Percentiles rank a stretch among this genome's conserved stretches.
These are phyloP conservation scores for Chrysoporthe cubensis DNA, from an alignment of 2,329 filamentous ascomycete species.

Conservation along the genomic window DNA sequence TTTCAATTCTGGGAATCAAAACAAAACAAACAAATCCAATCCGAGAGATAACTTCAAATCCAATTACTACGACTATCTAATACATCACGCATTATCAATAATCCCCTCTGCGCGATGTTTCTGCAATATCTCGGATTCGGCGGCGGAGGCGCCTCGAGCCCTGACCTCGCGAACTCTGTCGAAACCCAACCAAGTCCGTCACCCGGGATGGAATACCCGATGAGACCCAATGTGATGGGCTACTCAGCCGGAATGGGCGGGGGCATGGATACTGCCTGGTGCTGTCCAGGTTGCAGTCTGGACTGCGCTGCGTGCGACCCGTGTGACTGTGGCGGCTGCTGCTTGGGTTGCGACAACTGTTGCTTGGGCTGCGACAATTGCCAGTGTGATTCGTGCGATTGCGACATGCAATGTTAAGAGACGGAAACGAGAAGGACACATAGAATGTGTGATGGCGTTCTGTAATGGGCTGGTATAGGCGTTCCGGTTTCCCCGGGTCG, in stretches of 20 bases:
- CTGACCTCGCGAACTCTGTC: background rate
- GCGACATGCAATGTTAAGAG: background rate
- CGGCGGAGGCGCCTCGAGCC: background rate
- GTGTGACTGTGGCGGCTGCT: background rate
- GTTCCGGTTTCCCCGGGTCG: no score
- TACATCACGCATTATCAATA: background rate
- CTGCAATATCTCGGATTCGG: conserved; percentile 2
- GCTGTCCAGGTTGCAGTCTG: background rate
- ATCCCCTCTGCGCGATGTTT: background rate
- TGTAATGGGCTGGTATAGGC: background rate
- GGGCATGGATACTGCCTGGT: background rate
- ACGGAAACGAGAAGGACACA: background rate
- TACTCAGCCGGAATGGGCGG: conserved; percentile 5
- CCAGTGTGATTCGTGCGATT: background rate
- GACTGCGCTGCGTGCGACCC: background rate
- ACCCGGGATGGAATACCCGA: conserved; percentile 6
- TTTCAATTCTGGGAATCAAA: no score
- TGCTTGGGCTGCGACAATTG: background rate
- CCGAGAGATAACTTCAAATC: background rate
- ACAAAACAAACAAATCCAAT: background rate
- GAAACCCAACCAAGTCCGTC: background rate
- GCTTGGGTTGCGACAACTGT: background rate
- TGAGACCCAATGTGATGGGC: background rate
- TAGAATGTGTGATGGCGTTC: background rate
- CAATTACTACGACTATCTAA: background rate